Evolutionary conservation across 2,329 filamentous ascomycete genomes (phyloP).

Genomic region (Chrysoporthe deuterocubensis): DNA sequence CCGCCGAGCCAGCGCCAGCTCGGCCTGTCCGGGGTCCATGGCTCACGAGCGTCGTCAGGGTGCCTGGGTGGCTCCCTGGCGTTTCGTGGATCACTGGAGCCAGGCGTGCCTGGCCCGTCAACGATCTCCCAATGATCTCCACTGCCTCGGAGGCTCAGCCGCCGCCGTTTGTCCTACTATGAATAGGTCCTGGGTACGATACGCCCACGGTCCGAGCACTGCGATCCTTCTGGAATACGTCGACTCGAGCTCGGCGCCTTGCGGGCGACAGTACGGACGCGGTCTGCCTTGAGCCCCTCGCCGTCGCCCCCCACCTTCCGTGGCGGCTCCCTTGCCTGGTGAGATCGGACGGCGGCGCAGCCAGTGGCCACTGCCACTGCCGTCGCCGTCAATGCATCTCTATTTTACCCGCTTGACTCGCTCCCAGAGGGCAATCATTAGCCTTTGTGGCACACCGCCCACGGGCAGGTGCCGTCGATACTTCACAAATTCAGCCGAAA

Average conservation of each 20-base stretch:
- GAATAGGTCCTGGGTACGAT: too few relatives aligned
- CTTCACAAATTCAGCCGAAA: background rate
- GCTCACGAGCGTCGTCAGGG: background rate
- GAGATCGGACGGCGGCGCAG: constrained; percentile 8
- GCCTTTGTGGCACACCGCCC: background rate
- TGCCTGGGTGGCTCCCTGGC: constrained; percentile 1
- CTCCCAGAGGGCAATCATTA: background rate
- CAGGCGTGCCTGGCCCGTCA: background rate
- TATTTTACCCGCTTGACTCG: background rate
- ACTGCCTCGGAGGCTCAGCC: constrained; percentile 1
- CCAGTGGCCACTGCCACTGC: constrained; percentile 1
- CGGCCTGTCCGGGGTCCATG: background rate
- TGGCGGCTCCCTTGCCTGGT: background rate
- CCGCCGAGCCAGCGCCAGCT: background rate
- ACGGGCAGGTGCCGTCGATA: background rate
- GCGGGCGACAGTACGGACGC: background rate
- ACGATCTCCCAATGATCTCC: background rate
- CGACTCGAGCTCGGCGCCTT: background rate
- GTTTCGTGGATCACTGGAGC: constrained; percentile 13
- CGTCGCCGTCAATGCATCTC: background rate
- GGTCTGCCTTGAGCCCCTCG: background rate
- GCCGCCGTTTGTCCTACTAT: background rate
- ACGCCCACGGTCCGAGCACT: background rate
- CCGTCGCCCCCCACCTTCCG: background rate
- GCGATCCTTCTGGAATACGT: background rate